Conservation (phyloP, 257 asterid species). For the Rauvolfia tetraphylla region DNA sequence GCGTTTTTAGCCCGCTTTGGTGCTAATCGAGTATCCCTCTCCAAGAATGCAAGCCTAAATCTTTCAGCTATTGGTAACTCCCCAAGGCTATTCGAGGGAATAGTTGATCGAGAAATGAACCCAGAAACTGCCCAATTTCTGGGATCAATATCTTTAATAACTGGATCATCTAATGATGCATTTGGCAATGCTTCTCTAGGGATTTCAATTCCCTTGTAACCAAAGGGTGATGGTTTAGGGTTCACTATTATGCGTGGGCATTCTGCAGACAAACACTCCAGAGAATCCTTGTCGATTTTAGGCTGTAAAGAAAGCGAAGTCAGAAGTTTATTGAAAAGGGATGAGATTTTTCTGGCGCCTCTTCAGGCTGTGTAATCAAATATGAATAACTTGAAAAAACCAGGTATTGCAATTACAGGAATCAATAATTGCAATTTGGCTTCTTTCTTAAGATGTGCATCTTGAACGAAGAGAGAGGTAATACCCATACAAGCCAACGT, state of each 20-base stretch:
- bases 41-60: conserved; percentile 82
- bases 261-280: conserved; percentile 54
- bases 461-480: conserved; percentile 1
- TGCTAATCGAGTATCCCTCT: conserved; percentile 86
- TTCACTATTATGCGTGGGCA: conserved; percentile 81
- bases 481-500: conserved; percentile 98
- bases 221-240: conserved; percentile 67
- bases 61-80: conserved; percentile 86
- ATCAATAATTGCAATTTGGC: not conserved
- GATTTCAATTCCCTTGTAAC: conserved; percentile 55
- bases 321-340: not conserved
- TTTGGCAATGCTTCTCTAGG: conserved; percentile 68
- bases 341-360: not conserved
- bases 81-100: conserved; percentile 28
- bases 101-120: conserved; percentile 20
- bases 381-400: not conserved
- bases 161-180: conserved; percentile 51
- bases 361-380: not conserved
- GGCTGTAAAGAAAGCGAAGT: conserved; percentile 45
- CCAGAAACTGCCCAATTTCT: conserved; percentile 71
- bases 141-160: conserved; percentile 67
- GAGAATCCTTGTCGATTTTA: conserved; percentile 62
- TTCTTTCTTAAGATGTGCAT: not conserved
- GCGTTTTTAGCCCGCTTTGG: conserved; percentile 96
- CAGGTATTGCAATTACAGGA: not conserved